A percentile compares a stretch with the other conserved stretches of the same genome.
Conservation (phyloP, 139 green algal genomes). For the Asterochloris erici region DNA sequence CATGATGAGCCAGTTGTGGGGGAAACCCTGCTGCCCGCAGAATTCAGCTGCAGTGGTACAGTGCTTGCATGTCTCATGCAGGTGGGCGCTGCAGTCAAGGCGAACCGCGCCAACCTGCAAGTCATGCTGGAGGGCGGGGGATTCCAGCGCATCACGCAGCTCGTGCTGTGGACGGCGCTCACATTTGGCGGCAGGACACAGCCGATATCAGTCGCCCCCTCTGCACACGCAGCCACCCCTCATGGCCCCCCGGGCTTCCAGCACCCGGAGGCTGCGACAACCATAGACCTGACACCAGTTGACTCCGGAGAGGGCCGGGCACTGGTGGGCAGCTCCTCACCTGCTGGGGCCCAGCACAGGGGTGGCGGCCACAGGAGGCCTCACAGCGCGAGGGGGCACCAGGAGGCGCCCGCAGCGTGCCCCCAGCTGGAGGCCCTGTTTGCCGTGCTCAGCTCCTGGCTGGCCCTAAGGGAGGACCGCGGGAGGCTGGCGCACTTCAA, state of each 20-base stretch:
- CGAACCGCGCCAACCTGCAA: constrained; percentile 3
- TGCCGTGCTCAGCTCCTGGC: constrained; percentile 23
- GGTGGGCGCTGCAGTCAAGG: constrained; percentile 3
- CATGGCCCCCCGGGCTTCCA: too few species aligned
- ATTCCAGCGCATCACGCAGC: constrained; percentile 29
- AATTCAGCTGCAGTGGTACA: not conserved
- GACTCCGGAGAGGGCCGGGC: too few species aligned
- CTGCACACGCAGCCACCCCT: too few species aligned
- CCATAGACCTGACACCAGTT: too few species aligned
- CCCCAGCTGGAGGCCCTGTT: constrained; percentile 31
- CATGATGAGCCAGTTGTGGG: too few species aligned
- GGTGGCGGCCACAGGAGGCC: too few species aligned
- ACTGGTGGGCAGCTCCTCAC: too few species aligned
- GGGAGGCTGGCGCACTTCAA: not conserved
- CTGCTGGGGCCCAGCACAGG: too few species aligned
- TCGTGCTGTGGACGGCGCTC: constrained; percentile 40
- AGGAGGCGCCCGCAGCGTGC: too few species aligned
- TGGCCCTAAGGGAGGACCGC: constrained; percentile 7
- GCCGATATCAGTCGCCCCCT: too few species aligned
- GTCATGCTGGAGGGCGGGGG: constrained; percentile 5
- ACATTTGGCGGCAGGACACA: constrained; percentile 1
- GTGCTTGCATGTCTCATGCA: not conserved
- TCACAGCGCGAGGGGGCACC: too few species aligned
- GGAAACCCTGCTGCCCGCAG: not conserved
- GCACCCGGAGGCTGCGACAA: too few species aligned